Percentiles rank a stretch among this genome's conserved stretches.
phyloP scores from a whole-genome alignment of 176 grass and related monocot genomes.

The Eremochloa ophiuroides region DNA sequence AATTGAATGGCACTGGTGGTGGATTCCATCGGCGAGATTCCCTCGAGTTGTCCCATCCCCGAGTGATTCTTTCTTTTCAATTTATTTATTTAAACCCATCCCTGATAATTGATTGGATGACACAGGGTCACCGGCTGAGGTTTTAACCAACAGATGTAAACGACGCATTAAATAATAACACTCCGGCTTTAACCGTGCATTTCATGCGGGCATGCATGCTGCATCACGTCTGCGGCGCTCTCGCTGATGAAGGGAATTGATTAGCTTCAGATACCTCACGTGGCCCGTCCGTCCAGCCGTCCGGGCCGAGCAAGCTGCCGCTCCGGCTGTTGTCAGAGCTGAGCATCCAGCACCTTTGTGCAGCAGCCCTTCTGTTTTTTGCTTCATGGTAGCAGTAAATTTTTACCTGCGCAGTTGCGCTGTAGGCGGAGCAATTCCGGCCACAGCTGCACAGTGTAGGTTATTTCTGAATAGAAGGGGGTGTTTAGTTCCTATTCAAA shows the following conservation, averaged over 20 bases:
- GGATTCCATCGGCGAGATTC: conserved; percentile 11
- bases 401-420: background rate
- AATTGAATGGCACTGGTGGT: background rate
- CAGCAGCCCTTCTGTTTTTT: background rate
- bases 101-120: background rate
- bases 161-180: too few relatives aligned
- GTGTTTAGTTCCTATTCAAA: too few relatives aligned
- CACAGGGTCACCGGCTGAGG: background rate
- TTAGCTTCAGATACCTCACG: conserved; percentile 9
- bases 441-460: too few relatives aligned
- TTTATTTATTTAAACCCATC: background rate
- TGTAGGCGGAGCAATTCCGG: too few relatives aligned
- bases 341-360: background rate
- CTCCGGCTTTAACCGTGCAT: background rate
- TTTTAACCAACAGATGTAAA: too few relatives aligned
- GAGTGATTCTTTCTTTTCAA: background rate
- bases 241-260: background rate
- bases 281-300: background rate
- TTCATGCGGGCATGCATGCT: background rate
- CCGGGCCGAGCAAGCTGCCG: background rate
- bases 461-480: too few relatives aligned
- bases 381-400: background rate
- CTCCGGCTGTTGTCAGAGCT: background rate
- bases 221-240: background rate
- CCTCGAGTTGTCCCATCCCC: background rate